Base-by-base conservation (phyloP, 1,284 basidiomycete genomes). In the Ustilago bromivora region DNA sequence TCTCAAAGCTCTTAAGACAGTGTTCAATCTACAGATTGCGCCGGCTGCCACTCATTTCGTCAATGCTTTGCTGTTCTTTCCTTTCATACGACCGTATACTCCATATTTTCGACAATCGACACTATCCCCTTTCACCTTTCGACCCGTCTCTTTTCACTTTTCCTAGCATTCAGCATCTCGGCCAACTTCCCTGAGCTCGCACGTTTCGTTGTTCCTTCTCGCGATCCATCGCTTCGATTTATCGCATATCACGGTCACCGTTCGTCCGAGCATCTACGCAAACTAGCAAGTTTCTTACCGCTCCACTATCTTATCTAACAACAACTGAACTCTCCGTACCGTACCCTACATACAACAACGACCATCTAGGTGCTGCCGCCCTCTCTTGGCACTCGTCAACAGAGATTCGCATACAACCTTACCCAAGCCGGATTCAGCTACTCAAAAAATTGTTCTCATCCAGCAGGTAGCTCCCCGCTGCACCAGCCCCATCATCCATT, bases 181-280 rank as follows among this genome's bases (percentile, higher is more conserved):
- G 43, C 61, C 49, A 8, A 31, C 19, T 28, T 36, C 4, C 5
- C 46, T 47, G 51, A 31, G 41, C 56, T 56, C 57, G 57, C 55
- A 70, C 40, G 36, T 54, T 32, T 55, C 56, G 17, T 59, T 64
- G 57, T 64, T 57, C 68, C 40, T 35, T 34, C 23, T 36, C 49
- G 46, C 61, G 57, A 23, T 58, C 55, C 46, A 40, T 49, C 46
- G n/a, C 19, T 49, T 55, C 57, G 57, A 49, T 59, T 34, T 35
- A 61, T 61, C 57, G 61, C 53, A 58, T 55, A 59, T 31, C 3
- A 55, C 34, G 38, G 52, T 49, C 57, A 63, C 53, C 57, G 34
- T 55, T 54, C 41, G 28, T 53, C 13, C 51, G 56, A 55, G 56
- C 60, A 62, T 57, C 40, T 49, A 5, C 5, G 31, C 40, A 35